Percentiles rank a stretch among this genome's conserved stretches.
These are phyloP conservation scores for Debaryomyces udenii DNA, from an alignment of 1,139 yeast genomes.

Conservation along the genomic window DNA sequence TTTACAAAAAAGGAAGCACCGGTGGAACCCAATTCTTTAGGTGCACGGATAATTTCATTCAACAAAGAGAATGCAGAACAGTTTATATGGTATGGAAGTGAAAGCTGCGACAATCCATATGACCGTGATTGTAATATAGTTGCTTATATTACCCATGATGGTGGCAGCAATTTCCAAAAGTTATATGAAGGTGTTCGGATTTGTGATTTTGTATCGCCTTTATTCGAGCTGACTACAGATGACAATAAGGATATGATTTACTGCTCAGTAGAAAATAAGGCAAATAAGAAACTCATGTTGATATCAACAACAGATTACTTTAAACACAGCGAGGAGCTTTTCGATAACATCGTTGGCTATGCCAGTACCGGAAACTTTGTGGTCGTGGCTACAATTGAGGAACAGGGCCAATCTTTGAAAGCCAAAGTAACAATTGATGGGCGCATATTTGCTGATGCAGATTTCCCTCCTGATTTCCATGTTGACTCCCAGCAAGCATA, in stretches of 20 bases:
- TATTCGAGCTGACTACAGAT: conserved; percentile 36
- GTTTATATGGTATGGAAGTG: conserved; percentile 71
- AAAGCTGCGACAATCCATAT: conserved; percentile 52
- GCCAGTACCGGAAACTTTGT: conserved; percentile 58
- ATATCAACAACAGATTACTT: conserved; percentile 33
- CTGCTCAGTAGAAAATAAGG: conserved; percentile 53
- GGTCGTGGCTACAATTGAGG: conserved; percentile 64
- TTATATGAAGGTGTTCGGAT: conserved; percentile 52
- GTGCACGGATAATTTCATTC: conserved; percentile 52
- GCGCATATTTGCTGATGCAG: conserved; percentile 71
- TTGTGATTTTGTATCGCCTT: conserved; percentile 72
- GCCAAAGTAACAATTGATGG: conserved; percentile 87
- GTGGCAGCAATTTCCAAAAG: conserved; percentile 61
- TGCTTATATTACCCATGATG: conserved; percentile 64
- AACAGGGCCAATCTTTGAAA: conserved; percentile 46
- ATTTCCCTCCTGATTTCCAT: conserved; percentile 70
- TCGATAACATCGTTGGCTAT: conserved; percentile 42
- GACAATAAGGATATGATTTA: conserved; percentile 56
- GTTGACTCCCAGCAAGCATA: conserved; percentile 75
- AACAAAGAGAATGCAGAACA: conserved; percentile 57
- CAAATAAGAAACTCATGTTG: conserved; percentile 25
- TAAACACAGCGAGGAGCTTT: conserved; percentile 23
- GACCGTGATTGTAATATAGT: conserved; percentile 52
- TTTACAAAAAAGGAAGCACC: conserved; percentile 58
- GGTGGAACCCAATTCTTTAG: conserved; percentile 39